Evolutionary conservation across 352 stramenopile genomes (phyloP).

Genomic region (Bremia lactucae): DNA sequence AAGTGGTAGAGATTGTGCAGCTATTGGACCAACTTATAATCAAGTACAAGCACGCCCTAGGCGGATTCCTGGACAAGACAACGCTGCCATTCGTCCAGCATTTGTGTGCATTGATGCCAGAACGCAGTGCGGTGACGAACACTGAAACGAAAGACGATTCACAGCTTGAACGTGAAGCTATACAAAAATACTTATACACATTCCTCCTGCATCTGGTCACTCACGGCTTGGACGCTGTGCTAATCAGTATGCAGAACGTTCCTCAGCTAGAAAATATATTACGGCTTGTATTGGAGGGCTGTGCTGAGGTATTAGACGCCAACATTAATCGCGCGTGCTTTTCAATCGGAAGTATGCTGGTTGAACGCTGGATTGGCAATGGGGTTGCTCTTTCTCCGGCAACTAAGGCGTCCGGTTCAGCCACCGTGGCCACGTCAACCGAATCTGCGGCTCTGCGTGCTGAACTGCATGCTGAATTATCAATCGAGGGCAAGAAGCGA

Average conservation of each 20-base stretch:
- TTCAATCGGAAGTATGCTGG: constrained; percentile 61
- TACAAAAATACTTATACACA: constrained; percentile 76
- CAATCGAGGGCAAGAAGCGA: constrained; percentile 23
- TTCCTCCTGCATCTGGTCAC: constrained; percentile 66
- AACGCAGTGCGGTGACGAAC: constrained; percentile 29
- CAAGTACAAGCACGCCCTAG: constrained; percentile 67
- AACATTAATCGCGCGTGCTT: constrained; percentile 71
- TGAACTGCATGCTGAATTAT: constrained; percentile 16
- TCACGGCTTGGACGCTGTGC: constrained; percentile 56
- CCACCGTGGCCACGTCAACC: constrained; percentile 10
- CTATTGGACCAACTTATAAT: constrained; percentile 81
- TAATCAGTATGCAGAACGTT: constrained; percentile 58
- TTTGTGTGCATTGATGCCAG: constrained; percentile 54
- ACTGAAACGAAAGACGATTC: constrained; percentile 57
- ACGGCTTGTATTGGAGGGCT: constrained; percentile 57
- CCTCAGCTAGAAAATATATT: constrained; percentile 57
- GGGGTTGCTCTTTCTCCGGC: constrained; percentile 13
- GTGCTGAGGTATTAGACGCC: constrained; percentile 47
- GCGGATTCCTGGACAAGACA: constrained; percentile 54
- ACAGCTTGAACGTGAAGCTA: constrained; percentile 63
- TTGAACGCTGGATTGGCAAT: constrained; percentile 46
- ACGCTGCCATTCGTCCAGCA: constrained; percentile 65
- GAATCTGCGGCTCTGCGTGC: constrained; percentile 18
- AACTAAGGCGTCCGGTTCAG: constrained; percentile 11
- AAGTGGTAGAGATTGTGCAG: constrained; percentile 78